Evolutionary conservation across 345 rosid genomes (phyloP).

Genomic region (Dipteronia sinensis): DNA sequence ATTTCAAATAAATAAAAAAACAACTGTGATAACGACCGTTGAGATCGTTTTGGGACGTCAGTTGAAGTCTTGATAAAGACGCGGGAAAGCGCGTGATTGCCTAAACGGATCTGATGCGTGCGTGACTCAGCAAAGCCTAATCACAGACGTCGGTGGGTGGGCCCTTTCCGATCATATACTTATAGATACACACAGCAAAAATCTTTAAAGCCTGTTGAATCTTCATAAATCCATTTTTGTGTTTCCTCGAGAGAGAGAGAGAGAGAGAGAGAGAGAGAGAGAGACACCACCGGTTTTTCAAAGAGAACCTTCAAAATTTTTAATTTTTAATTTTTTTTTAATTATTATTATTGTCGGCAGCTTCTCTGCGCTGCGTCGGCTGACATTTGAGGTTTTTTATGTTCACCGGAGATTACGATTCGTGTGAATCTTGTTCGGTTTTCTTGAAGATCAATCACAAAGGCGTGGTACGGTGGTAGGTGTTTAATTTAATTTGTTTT

Average conservation of each 20-base stretch:
- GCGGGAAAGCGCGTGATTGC: conserved; percentile 7
- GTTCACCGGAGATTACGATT: background rate
- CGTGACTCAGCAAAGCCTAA: conserved; percentile 1
- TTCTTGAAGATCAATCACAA: background rate
- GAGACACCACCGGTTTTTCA: conserved; percentile 8
- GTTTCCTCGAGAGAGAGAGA: background rate
- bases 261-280: background rate
- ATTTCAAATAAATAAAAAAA: too few species aligned
- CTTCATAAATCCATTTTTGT: background rate
- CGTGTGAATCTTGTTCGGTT: background rate
- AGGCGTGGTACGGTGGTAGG: background rate
- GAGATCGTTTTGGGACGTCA: background rate
- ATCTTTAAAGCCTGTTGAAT: background rate
- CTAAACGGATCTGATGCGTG: conserved; percentile 7
- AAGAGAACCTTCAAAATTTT: background rate
- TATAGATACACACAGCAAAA: background rate
- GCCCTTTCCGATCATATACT: background rate
- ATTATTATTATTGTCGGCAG: background rate
- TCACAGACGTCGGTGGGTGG: background rate
- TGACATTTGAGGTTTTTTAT: background rate
- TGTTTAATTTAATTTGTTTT: background rate
- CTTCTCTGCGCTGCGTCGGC: background rate
- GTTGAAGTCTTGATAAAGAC: background rate
- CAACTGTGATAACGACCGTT: background rate
- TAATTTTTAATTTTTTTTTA: background rate